Conservation (phyloP, 768 basidiomycete species). For the Termitomyces sp. region DNA sequence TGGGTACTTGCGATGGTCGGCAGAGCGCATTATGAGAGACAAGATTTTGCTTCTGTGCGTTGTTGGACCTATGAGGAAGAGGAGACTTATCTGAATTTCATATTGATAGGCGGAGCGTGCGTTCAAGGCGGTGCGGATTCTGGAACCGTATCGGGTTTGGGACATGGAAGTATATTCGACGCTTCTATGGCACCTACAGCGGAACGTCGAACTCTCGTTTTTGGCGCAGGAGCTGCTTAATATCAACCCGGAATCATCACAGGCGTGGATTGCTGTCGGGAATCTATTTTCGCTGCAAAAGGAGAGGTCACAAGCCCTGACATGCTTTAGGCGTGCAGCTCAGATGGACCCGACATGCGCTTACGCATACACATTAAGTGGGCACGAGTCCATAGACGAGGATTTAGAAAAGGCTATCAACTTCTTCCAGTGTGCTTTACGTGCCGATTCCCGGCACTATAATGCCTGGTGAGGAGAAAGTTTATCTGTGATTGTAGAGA, state of each 20-base stretch:
- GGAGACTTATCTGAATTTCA: conserved; percentile 19
- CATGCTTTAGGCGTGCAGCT: conserved; percentile 89
- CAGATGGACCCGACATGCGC: conserved; percentile 88
- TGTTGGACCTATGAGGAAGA: conserved; percentile 10
- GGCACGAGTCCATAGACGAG: conserved; percentile 95
- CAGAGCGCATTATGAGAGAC: conserved; percentile 83
- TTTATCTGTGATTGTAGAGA: conserved; percentile 13
- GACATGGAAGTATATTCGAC: conserved; percentile 98
- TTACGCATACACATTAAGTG: conserved; percentile 94
- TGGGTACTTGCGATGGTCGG: conserved; percentile 82
- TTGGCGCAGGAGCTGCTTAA: conserved; percentile 89
- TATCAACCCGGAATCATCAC: conserved; percentile 74
- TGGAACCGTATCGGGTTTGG: conserved; percentile 86
- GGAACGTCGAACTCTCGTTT: conserved; percentile 80
- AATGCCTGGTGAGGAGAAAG: conserved; percentile 82
- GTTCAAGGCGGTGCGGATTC: conserved; percentile 72
- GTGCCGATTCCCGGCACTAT: conserved; percentile 90
- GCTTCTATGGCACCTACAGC: conserved; percentile 90
- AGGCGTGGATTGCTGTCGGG: conserved; percentile 95
- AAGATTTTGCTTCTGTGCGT: conserved; percentile 85
- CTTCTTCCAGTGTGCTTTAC: conserved; percentile 89
- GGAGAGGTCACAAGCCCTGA: conserved; percentile 88
- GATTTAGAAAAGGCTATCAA: conserved; percentile 88
- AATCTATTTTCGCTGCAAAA: conserved; percentile 95
- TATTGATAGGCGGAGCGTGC: conserved; percentile 76